These are phyloP conservation scores for Didymella pomorum DNA, from an alignment of 2,329 filamentous ascomycete genomes.

Conservation along the genomic window DNA sequence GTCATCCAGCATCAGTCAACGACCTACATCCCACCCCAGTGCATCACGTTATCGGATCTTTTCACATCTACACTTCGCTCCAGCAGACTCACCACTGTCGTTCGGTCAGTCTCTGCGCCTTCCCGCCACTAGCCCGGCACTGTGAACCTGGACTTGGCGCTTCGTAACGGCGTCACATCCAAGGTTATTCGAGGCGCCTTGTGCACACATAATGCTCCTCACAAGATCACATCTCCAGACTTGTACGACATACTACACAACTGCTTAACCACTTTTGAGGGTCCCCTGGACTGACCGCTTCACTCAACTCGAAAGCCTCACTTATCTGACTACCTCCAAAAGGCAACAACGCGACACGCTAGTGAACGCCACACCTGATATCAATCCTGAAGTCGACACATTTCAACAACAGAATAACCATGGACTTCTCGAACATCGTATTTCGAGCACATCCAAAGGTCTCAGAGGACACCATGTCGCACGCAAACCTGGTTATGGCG, in stretches of 20 bases:
- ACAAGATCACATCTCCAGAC: conserved; percentile 26
- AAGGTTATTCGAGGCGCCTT: conserved; percentile 27
- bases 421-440: conserved; percentile 45
- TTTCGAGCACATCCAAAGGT: conserved; percentile 34
- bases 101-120: conserved; percentile 17
- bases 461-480: conserved; percentile 45
- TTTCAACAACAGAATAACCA: conserved; percentile 17
- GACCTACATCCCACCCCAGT: conserved; percentile 26
- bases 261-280: conserved; percentile 14
- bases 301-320: conserved; percentile 8
- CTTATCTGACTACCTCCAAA: conserved; percentile 8
- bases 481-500: conserved; percentile 44
- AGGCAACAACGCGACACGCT: conserved; percentile 37
- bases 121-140: conserved; percentile 6
- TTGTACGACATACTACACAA: conserved; percentile 24
- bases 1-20: conserved; percentile 22
- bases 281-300: conserved; percentile 10
- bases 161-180: conserved; percentile 30
- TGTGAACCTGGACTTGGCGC: conserved; percentile 20
- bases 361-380: conserved; percentile 32
- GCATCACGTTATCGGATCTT: conserved; percentile 23
- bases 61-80: conserved; percentile 1
- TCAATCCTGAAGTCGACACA: conserved; percentile 19
- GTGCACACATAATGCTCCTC: conserved; percentile 38
- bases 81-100: conserved; percentile 19